Conservation (phyloP, 768 basidiomycete genomes). For the Leucocoprinus birnbaumii region DNA sequence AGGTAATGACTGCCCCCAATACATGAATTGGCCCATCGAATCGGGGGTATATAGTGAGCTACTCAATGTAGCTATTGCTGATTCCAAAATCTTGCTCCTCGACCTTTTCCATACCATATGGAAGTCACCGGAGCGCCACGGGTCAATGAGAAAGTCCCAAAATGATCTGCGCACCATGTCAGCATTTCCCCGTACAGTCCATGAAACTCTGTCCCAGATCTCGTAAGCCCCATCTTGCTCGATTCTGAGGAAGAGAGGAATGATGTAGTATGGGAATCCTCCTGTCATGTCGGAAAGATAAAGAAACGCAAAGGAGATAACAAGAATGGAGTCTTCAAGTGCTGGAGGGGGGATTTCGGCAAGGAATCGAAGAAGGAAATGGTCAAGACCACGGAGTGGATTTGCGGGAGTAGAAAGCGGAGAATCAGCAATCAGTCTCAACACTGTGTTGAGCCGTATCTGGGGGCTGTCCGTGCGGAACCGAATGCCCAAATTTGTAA, state of each 20-base stretch:
- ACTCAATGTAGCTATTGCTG: not conserved
- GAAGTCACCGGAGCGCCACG: not conserved
- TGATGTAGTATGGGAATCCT: not conserved
- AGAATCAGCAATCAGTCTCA: too few relatives aligned
- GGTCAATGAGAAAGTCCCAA: not conserved
- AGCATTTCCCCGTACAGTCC: not conserved
- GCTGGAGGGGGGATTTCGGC: not conserved
- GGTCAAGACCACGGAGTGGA: not conserved
- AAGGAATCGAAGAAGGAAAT: not conserved
- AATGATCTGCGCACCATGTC: not conserved
- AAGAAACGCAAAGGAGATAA: not conserved
- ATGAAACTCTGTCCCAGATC: not conserved
- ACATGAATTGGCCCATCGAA: too few relatives aligned
- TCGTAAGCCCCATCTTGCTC: too few relatives aligned
- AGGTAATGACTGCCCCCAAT: too few relatives aligned
- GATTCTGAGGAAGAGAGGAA: not conserved
- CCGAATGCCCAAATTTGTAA: too few relatives aligned
- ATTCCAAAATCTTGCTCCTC: not conserved
- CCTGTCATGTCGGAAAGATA: not conserved
- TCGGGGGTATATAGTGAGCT: too few relatives aligned
- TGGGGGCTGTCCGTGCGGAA: too few relatives aligned
- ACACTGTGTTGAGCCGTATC: too few relatives aligned
- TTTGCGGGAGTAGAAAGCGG: too few relatives aligned
- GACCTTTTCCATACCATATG: not conserved
- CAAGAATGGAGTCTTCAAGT: not conserved